These are phyloP conservation scores for Candida railenensis DNA, from an alignment of 805 yeast species.

Conservation along the genomic window DNA sequence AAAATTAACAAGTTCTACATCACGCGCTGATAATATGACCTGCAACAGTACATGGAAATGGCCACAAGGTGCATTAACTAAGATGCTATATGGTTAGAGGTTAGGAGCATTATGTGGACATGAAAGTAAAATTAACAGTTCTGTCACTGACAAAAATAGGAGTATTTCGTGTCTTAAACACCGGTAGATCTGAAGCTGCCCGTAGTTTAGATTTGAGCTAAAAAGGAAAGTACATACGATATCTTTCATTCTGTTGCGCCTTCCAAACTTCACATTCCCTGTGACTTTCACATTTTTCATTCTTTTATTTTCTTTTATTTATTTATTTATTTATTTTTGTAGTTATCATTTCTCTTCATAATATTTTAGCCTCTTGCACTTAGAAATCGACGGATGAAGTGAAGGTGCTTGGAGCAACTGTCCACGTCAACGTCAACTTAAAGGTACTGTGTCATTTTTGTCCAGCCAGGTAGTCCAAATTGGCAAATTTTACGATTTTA, in stretches of 20 bases:
- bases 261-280: neutral
- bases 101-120: neutral
- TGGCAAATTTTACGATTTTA: too few relatives aligned
- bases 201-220: too few relatives aligned
- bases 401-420: too few relatives aligned
- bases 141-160: too few relatives aligned
- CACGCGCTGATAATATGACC: neutral
- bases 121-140: too few relatives aligned
- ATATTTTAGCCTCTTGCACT: neutral
- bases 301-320: conserved; percentile 1
- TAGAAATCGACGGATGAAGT: neutral
- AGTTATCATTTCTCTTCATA: neutral
- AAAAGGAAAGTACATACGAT: too few relatives aligned
- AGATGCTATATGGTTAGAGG: neutral
- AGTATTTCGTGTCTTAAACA: too few relatives aligned
- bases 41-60: neutral
- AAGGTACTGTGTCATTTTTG: neutral
- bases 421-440: too few relatives aligned
- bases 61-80: neutral
- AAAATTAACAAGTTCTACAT: neutral
- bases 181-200: too few relatives aligned
- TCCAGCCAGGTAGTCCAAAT: too few relatives aligned
- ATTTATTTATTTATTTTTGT: neutral
- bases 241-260: neutral
- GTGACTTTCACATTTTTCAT: neutral